phyloP scores from a whole-genome alignment of 208 protist species.

The Crithidia bombi region DNA sequence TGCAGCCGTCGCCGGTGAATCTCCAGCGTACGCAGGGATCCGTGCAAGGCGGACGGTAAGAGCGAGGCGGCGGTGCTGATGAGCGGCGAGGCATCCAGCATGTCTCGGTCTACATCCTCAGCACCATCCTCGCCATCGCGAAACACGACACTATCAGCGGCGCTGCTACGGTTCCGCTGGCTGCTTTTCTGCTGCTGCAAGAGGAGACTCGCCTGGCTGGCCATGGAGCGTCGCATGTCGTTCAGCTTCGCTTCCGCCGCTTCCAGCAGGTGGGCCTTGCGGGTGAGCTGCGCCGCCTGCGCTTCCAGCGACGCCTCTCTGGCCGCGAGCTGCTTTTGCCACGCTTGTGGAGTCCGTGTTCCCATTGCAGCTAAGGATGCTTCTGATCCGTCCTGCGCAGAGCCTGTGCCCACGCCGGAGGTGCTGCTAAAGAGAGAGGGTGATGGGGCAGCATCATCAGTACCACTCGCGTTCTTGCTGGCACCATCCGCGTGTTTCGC shows the following conservation, averaged over 20 bases:
- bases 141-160: not conserved
- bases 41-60: conserved; percentile 24
- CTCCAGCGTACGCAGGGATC: conserved; percentile 24
- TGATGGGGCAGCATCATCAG: too few relatives aligned
- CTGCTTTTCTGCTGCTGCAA: conserved; percentile 38
- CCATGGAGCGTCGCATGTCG: conserved; percentile 65
- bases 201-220: conserved; percentile 60
- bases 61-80: conserved; percentile 31
- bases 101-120: conserved; percentile 8
- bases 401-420: too few relatives aligned
- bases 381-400: too few relatives aligned
- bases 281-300: conserved; percentile 37
- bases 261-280: conserved; percentile 44
- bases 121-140: conserved; percentile 1
- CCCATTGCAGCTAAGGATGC: too few relatives aligned
- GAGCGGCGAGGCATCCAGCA: conserved; percentile 22
- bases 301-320: conserved; percentile 19
- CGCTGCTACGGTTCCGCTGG: conserved; percentile 1
- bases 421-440: too few relatives aligned
- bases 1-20: conserved; percentile 20
- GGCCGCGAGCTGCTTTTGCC: conserved; percentile 25
- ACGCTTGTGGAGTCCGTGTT: conserved; percentile 12
- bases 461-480: too few relatives aligned
- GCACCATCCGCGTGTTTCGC: not conserved
- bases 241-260: conserved; percentile 58